phyloP scores from a whole-genome alignment of 2,329 filamentous ascomycete species.

The Aureobasidium zeae region DNA sequence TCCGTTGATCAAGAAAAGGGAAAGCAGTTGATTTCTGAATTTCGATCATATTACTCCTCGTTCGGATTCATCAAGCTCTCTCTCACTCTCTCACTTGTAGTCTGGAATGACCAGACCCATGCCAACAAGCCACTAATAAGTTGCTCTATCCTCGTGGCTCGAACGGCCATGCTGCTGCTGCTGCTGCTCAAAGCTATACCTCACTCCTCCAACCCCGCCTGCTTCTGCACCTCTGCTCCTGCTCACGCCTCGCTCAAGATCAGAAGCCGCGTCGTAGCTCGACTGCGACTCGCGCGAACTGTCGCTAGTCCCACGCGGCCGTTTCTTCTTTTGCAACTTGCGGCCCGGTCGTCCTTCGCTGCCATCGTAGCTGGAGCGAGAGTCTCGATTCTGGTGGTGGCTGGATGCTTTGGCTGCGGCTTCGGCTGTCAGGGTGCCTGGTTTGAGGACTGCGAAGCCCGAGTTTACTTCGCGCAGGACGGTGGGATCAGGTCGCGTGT shows the following conservation, averaged over 20 bases:
- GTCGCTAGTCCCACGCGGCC: conserved; percentile 21
- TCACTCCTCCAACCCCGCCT: too few relatives aligned
- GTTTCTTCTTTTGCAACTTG: conserved; percentile 28
- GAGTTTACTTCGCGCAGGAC: conserved; percentile 19
- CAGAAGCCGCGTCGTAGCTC: conserved; percentile 4
- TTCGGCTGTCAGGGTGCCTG: conserved; percentile 24
- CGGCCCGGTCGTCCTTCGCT: conserved; percentile 8
- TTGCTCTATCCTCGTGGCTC: too few relatives aligned
- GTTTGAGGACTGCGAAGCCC: conserved; percentile 30
- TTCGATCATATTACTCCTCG: too few relatives aligned
- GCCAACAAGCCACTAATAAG: too few relatives aligned
- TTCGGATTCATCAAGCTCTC: too few relatives aligned
- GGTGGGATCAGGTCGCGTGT: conserved; percentile 14
- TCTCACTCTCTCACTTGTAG: too few relatives aligned
- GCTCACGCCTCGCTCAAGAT: conserved; percentile 8
- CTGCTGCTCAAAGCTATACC: conserved; percentile 12
- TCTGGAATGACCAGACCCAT: too few relatives aligned
- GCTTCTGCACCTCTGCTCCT: too few relatives aligned
- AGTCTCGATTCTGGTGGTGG: background rate
- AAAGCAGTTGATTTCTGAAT: too few relatives aligned
- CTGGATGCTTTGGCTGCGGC: conserved; percentile 16
- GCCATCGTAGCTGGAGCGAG: conserved; percentile 1
- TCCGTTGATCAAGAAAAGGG: too few relatives aligned
- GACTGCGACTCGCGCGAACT: conserved; percentile 16
- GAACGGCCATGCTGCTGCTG: too few relatives aligned